These are phyloP conservation scores for Athelia sp. DNA, from an alignment of 1,284 basidiomycete genomes.

Conservation along the genomic window DNA sequence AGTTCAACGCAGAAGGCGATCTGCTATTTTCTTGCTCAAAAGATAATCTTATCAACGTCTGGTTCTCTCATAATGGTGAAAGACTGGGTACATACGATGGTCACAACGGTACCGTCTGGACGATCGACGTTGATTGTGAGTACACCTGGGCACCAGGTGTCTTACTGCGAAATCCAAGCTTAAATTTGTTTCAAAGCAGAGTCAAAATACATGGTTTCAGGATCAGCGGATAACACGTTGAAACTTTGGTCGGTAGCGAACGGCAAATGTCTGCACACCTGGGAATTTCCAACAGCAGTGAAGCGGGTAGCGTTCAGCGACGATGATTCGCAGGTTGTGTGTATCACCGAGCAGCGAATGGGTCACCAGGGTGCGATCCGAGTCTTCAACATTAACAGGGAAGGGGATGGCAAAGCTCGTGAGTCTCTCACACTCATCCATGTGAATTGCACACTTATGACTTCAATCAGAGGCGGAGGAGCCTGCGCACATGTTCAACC, in stretches of 20 bases:
- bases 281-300: constrained; percentile 98
- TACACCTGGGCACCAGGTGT: constrained; percentile 16
- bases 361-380: constrained; percentile 84
- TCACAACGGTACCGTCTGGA: constrained; percentile 97
- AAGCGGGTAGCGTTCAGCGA: constrained; percentile 92
- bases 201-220: constrained; percentile 85
- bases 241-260: constrained; percentile 88
- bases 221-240: constrained; percentile 88
- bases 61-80: constrained; percentile 99
- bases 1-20: constrained; percentile 95
- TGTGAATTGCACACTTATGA: constrained; percentile 5
- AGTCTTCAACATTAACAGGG: constrained; percentile 84
- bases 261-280: constrained; percentile 87
- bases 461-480: constrained; percentile 61
- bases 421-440: constrained; percentile 22
- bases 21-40: constrained; percentile 95
- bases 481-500: constrained; percentile 77
- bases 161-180: constrained; percentile 6
- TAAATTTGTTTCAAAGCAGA: constrained; percentile 47
- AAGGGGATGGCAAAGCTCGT: constrained; percentile 77
- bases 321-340: constrained; percentile 81
- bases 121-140: constrained; percentile 92
- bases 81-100: constrained; percentile 95
- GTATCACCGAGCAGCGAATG: constrained; percentile 97
- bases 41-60: constrained; percentile 93